A percentile compares a stretch with the other conserved stretches of the same genome.
These are phyloP conservation scores for Mesotaenium endlicherianum DNA, from an alignment of 139 green algal species.

Conservation along the genomic window DNA sequence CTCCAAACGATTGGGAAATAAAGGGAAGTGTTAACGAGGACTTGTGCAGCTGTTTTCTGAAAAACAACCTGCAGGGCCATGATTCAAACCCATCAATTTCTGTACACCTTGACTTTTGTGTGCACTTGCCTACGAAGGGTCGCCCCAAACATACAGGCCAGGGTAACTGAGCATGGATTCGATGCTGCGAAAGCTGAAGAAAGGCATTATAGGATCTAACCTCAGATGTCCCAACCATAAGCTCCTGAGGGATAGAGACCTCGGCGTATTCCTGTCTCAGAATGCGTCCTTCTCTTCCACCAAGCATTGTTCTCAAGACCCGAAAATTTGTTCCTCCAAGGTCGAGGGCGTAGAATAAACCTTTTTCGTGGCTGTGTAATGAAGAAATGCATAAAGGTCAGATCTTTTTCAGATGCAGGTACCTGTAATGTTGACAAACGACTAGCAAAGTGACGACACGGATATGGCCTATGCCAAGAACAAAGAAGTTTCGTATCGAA, in stretches of 20 bases:
- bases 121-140: background rate
- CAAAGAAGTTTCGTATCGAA: no score
- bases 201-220: background rate
- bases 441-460: no score
- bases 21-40: background rate
- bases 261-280: slow-evolving; percentile 10
- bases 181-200: background rate
- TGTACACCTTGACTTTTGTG: background rate
- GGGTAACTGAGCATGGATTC: background rate
- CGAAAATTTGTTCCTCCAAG: slow-evolving; percentile 88
- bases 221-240: slow-evolving; percentile 56
- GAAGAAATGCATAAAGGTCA: no score
- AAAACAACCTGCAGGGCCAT: background rate
- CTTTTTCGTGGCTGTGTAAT: slow-evolving; percentile 58
- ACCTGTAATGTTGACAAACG: no score
- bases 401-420: no score
- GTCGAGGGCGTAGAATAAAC: slow-evolving; percentile 78
- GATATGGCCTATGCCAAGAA: no score
- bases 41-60: slow-evolving; percentile 2
- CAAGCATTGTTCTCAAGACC: slow-evolving; percentile 54
- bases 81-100: background rate
- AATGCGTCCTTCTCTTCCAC: slow-evolving; percentile 11
- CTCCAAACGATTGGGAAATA: no score
- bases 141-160: background rate
- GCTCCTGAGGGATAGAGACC: slow-evolving; percentile 55